Evolutionary conservation across 805 yeast genomes (phyloP), one percentile per base, ranked within the genome.

Genomic region (Sporopachydermia quercuum): DNA sequence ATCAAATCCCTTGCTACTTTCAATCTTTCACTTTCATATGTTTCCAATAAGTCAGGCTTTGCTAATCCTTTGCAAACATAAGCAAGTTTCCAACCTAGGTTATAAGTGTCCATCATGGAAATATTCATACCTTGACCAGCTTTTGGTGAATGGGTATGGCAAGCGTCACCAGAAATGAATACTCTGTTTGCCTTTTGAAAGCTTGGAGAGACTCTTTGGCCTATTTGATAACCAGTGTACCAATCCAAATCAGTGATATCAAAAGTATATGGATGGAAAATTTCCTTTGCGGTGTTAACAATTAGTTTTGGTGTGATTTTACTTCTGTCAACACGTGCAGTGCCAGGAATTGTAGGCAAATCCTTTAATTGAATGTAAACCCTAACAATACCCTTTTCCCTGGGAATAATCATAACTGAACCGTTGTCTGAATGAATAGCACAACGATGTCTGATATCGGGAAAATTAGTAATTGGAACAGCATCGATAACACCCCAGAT

Each of bases 401-500:
- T 46, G 27, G 63, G 63, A 15, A 58, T 57, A 27, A 53, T 49
- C 58, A 58, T 53, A 18, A 58, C 49, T 5, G 60, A 49, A 2
- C 62, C 61, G 30, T 47, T 43, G 16, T 48, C 52, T 15, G 61
- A 56, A 34, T 55, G 59, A 37, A 58, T 55, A 11, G 60, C 62
- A 42, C 56, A 49, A 13, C 58, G 47, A 23, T 45, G 47, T 39
- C 62, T 44, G 42, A 58, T 53, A 49, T 58, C 62, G 2, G 63
- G 63, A 46, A 57, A 58, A 38, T 58, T 47, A 3, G 62, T 58
- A 18, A 51, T 38, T n/a, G 60, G 58, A 23, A 54, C 60, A 37
- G 56, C 53, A 42, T 58, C 63, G 37, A 58, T 41, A 14, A 58
- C 62, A 15, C 61, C 62, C 62, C 62, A 58, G 16, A 55, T 50